A percentile compares a stretch with the other conserved stretches of the same genome.
Conservation (phyloP, 139 green algal genomes). For the Nannochloris sp. region DNA sequence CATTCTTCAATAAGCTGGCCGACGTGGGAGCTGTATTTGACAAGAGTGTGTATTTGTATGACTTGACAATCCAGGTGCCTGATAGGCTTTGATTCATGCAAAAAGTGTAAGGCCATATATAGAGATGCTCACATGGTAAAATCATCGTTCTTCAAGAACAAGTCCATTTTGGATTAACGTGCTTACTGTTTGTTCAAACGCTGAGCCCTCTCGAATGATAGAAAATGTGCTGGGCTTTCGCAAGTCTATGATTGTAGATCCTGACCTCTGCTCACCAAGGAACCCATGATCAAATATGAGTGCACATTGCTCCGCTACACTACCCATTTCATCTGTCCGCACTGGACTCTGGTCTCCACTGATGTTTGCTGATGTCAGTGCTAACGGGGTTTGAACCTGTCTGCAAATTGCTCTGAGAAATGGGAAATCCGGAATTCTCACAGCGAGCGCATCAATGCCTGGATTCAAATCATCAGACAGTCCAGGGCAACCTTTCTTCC, state of each 20-base stretch:
- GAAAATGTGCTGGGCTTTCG: constrained; percentile 19
- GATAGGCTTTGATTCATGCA: constrained; percentile 6
- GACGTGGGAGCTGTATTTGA: constrained; percentile 61
- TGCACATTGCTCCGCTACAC: constrained; percentile 46
- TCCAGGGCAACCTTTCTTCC: constrained; percentile 20
- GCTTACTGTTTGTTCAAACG: constrained; percentile 1
- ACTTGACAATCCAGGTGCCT: constrained; percentile 13
- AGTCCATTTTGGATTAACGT: not conserved
- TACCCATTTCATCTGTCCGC: constrained; percentile 39
- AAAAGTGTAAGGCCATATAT: not conserved
- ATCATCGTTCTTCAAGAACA: not conserved
- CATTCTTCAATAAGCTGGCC: constrained; percentile 47
- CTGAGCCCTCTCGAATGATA: constrained; percentile 34
- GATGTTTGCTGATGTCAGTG: constrained; percentile 59
- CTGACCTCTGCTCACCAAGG: constrained; percentile 11
- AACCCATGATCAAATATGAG: constrained; percentile 54
- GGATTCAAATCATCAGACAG: constrained; percentile 41
- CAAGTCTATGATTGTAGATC: constrained; percentile 68
- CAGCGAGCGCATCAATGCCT: constrained; percentile 28
- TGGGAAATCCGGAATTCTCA: constrained; percentile 50
- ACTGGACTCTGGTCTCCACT: constrained; percentile 37
- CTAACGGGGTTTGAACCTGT: constrained; percentile 34
- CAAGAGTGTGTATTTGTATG: constrained; percentile 45
- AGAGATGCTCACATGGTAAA: constrained; percentile 1
- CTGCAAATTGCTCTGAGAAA: constrained; percentile 48